Base-by-base conservation (phyloP, 768 basidiomycete species). In the Leccinum aurantiacum region DNA sequence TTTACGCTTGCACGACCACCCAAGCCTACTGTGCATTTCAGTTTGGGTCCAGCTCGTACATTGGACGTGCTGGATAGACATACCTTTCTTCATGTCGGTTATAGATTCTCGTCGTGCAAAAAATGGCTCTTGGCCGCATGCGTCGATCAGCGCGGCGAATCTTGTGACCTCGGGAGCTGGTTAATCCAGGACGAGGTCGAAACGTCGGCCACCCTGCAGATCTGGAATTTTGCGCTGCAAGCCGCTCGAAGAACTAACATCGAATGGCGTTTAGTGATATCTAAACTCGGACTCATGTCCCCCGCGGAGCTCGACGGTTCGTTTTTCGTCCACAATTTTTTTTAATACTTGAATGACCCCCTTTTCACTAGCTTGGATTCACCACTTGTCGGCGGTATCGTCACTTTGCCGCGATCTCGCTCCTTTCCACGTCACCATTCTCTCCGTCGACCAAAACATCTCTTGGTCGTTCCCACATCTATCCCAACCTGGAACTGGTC, bases 41-140 rank as follows among this genome's bases (percentile, higher is more conserved):
- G 66, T 31, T 74, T 79, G 33, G 77, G 78, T 57, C 78, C 78
- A 19, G 67, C 72, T 2, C 72, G 71, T 7, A 71, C 81, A 2
- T 65, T 81, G 46, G 85, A 86, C 58, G 81, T 86, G 15, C 56
- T 81, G 51, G 83, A 86, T 54, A 75, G 81, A 29, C 79, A 86
- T 62, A 86, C 83, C 1, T 73, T 93, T 56, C 75, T 95, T 48
- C 93, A 95, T 69, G 80, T 93, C 41, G 93, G 84, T 3, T 95
- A 95, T 70, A 79, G 75, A 44, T 61, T 88, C 2, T 87, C 88
- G 11, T 65, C 70, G 5, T 89, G 88, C 59, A 82, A 87, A 10
- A 88, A 87, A 69, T 94, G 92, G 93, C 77, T 93, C 6, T 69
- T 91, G 17, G 84, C 84, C n/a, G 79, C 84, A 31, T 89, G 87